Base-by-base conservation (phyloP, 225 moss, liverwort and hornwort species). In the Bryum argenteum region DNA sequence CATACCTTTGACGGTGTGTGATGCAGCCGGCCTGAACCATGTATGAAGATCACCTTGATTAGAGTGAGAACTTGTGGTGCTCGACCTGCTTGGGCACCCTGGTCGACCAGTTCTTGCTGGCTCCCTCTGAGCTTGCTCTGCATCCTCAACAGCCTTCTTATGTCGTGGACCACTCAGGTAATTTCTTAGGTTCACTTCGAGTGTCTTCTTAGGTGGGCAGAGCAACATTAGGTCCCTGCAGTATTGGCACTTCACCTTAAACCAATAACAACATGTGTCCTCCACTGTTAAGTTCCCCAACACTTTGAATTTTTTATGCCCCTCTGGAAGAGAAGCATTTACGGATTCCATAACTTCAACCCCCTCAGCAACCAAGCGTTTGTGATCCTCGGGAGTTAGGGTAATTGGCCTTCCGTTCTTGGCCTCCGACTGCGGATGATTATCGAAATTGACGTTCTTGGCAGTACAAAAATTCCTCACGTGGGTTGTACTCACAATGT, bases 211-310 rank as follows among this genome's bases (percentile, higher is more conserved):
- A 15, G 70, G 59, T 59, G 59, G 70, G 11, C 26, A 71, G 0
- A 59, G 41, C 17, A 41, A 17, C 10, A 58, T 24, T 21, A 71
- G 1, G 8, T 71, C 70, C 40, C 45, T 59, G 16, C 45, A 71
- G 33, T 71, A 71, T 0, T 58, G 45, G 22, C 58, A 59, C 14
- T 59, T 71, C 14, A 71, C 59, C 42, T 60, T 53, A 19, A 53
- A 53, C 18, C 17, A 53, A 18, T 53, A 53, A 53, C 52, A 53
- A 5, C 52, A 18, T 15, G 18, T 53, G 18, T 53, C 52, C 14
- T 53, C 19, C 18, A 18, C 52, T 53, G 4, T 17, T 53, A 53
- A 53, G 8, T 53, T 53, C n/a, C 19, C 52, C 52, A 53, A 17
- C 8, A 53, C 19, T 53, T 2, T 19, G 19, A 53, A 53, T 17